Conservation (phyloP, 2,329 filamentous ascomycete genomes). For the Gnomoniopsis sp. region DNA sequence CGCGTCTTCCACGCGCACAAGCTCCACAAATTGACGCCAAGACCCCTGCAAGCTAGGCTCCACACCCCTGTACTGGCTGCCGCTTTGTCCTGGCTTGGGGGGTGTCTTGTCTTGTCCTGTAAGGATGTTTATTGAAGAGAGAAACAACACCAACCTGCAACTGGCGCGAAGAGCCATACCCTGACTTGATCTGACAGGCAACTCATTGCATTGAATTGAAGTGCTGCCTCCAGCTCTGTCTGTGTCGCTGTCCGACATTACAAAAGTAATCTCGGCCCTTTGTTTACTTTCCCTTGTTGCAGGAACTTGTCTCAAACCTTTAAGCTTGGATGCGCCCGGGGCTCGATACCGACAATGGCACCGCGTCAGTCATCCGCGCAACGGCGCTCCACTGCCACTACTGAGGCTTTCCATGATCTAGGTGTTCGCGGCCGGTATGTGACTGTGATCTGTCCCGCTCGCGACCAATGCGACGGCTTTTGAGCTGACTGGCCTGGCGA, state of each 20-base stretch:
- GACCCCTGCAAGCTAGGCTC: not conserved
- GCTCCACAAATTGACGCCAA: not conserved
- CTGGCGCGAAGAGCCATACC: too few relatives aligned
- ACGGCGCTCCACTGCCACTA: slow-evolving; percentile 37
- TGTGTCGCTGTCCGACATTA: not conserved
- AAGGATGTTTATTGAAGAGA: too few relatives aligned
- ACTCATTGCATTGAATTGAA: not conserved
- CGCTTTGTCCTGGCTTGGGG: too few relatives aligned
- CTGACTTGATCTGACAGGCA: too few relatives aligned
- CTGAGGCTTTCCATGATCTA: slow-evolving; percentile 47
- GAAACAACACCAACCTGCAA: not conserved
- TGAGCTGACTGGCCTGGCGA: not conserved
- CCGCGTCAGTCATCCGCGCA: slow-evolving; percentile 30
- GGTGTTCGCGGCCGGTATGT: slow-evolving; percentile 47
- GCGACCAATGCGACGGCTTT: not conserved
- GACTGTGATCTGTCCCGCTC: slow-evolving; percentile 25
- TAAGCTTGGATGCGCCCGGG: not conserved
- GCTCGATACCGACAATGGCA: slow-evolving; percentile 29
- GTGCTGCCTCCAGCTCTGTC: not conserved
- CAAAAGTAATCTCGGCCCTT: not conserved
- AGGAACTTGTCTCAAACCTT: not conserved
- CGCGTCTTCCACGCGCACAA: not conserved
- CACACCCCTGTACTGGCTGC: not conserved
- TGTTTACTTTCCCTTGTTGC: not conserved
- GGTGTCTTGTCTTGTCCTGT: too few relatives aligned